A percentile compares a stretch with the other conserved stretches of the same genome.
These are phyloP conservation scores for Botrytis fabae DNA, from an alignment of 2,329 filamentous ascomycete species.

Conservation along the genomic window DNA sequence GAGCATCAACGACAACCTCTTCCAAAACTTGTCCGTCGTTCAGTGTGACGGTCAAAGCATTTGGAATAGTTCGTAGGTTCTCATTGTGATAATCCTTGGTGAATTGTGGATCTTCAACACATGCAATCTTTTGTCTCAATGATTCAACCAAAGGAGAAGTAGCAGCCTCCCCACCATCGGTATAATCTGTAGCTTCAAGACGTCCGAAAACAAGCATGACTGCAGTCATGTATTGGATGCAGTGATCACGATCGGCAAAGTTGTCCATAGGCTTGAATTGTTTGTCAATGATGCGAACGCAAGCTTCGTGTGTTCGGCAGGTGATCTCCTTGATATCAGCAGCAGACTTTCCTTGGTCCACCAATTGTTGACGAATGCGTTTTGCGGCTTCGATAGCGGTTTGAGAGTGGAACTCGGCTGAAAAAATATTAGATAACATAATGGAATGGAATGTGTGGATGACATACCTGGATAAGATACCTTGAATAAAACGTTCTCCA, in stretches of 20 bases:
- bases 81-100: slow-evolving; percentile 96
- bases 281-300: slow-evolving; percentile 99
- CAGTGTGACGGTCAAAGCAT: slow-evolving; percentile 90
- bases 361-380: slow-evolving; percentile 81
- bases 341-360: slow-evolving; percentile 82
- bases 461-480: slow-evolving; percentile 88
- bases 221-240: slow-evolving; percentile 98
- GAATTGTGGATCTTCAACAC: slow-evolving; percentile 94
- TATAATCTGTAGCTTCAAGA: slow-evolving; percentile 90
- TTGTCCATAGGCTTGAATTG: slow-evolving; percentile 99
- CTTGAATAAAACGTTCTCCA: slow-evolving; percentile 99
- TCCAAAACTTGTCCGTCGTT: slow-evolving; percentile 91
- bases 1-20: slow-evolving; percentile 90
- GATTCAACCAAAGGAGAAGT: slow-evolving; percentile 87
- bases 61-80: slow-evolving; percentile 90
- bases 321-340: slow-evolving; percentile 91
- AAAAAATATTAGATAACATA: slow-evolving; percentile 33
- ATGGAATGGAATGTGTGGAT: background rate
- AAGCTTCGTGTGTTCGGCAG: slow-evolving; percentile 97
- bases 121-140: slow-evolving; percentile 89
- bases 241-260: slow-evolving; percentile 99
- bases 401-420: slow-evolving; percentile 96
- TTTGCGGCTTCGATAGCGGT: slow-evolving; percentile 94
- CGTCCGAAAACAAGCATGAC: slow-evolving; percentile 96
- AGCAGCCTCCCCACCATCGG: slow-evolving; percentile 87